phyloP scores from a whole-genome alignment of 805 yeast species.

The Cyberlindnera maritima region DNA sequence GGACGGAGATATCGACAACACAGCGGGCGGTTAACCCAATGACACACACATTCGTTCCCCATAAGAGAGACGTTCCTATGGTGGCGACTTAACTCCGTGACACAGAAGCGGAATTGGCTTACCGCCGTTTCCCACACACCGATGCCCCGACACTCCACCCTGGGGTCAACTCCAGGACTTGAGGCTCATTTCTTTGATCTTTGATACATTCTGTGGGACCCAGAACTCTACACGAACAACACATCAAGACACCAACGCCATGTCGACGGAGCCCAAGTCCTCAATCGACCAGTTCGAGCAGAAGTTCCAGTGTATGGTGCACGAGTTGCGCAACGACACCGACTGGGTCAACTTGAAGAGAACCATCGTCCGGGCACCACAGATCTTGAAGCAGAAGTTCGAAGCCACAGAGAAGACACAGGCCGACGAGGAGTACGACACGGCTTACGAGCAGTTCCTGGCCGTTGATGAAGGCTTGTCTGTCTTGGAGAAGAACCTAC shows the following conservation, averaged over 20 bases:
- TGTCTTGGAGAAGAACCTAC: slow-evolving; percentile 17
- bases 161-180: too few species aligned
- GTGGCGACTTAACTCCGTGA: background rate
- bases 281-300: slow-evolving; percentile 8
- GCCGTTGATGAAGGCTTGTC: slow-evolving; percentile 2
- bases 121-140: too few species aligned
- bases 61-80: too few species aligned
- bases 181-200: too few species aligned
- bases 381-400: slow-evolving; percentile 79
- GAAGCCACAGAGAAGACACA: slow-evolving; percentile 61
- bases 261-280: background rate
- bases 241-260: background rate
- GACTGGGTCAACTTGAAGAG: slow-evolving; percentile 49
- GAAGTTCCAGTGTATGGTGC: slow-evolving; percentile 25
- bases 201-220: background rate
- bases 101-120: background rate
- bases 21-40: too few species aligned
- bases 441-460: slow-evolving; percentile 3
- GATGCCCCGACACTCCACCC: too few species aligned
- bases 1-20: too few species aligned
- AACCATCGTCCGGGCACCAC: slow-evolving; percentile 85
- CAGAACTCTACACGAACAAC: background rate
- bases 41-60: too few species aligned
- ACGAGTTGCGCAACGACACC: slow-evolving; percentile 25
- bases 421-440: slow-evolving; percentile 42